Evolutionary conservation across 208 protist genomes (phyloP), one percentile per base, ranked within the genome.

Genomic region (Leishmania turanica): DNA sequence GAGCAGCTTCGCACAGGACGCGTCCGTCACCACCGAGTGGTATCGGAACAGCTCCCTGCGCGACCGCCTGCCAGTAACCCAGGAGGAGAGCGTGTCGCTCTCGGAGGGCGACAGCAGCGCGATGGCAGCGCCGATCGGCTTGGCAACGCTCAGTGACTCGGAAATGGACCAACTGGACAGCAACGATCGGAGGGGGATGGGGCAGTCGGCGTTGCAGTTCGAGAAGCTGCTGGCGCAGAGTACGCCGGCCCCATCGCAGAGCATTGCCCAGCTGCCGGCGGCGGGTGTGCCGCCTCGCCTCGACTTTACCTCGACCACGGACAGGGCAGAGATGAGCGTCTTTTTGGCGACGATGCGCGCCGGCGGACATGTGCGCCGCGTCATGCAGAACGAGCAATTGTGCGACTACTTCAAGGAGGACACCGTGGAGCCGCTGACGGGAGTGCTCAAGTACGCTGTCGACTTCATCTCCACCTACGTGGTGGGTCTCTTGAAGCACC

Each of bases 221-320:
- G 53, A 75, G 19, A 86, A 79, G 74, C 42, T 68, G 4, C n/a
- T 64, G 21, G 17, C 66, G 40, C 72, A 47, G 53, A 71, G 72
- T 60, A 27, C 27, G 11, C 13, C 49, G 45, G 47, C 56, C 27
- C 27, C 51, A 1, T 34, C 53, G n/a, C 77, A 31, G 51, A 53
- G 51, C n/a, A 21, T 42, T 27, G 70, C 31, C 15, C 77, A 65
- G 9, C 77, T 60, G 34, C 79, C 78, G 42, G 76, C 68, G 6
- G 31, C 80, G 11, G 88, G 83, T 0, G 78, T 95, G 69, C 88
- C 92, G 27, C 94, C 94, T 1, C 89, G 95, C 0, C 87, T 97
- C 53, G 85, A 95, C 87, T 97, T 96, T 76, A 87, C 92, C 19
- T 92, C 87, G 19, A 95, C 85, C 49, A 78, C 77, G 1, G 91